Percentiles rank a stretch among this genome's conserved stretches.
Conservation (phyloP, 768 basidiomycete species). For the Pleurotus sapidus region DNA sequence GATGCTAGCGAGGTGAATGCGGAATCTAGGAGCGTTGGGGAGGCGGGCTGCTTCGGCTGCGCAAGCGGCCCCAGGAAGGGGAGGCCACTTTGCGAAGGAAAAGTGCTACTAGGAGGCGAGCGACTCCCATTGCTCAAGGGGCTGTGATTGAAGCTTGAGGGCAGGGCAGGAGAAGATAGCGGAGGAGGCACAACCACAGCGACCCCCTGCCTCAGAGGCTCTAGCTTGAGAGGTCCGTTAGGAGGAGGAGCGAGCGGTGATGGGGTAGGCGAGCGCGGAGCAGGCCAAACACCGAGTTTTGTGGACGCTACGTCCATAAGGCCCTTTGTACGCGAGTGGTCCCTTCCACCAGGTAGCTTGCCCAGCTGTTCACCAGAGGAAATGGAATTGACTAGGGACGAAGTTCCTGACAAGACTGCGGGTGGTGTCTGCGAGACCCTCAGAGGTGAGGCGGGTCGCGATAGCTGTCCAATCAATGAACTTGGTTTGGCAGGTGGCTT, state of each 20-base stretch:
- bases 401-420: neutral
- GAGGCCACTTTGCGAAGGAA: too few relatives aligned
- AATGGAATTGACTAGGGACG: slow-evolving; percentile 8
- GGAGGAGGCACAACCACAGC: slow-evolving; percentile 11
- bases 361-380: slow-evolving; percentile 9
- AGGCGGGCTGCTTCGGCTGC: too few relatives aligned
- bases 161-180: slow-evolving; percentile 11
- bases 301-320: slow-evolving; percentile 54
- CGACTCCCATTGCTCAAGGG: neutral
- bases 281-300: slow-evolving; percentile 38
- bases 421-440: slow-evolving; percentile 18
- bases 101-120: slow-evolving; percentile 7
- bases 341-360: slow-evolving; percentile 31
- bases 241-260: slow-evolving; percentile 35
- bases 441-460: slow-evolving; percentile 22
- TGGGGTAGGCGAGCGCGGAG: slow-evolving; percentile 45
- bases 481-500: slow-evolving; percentile 33
- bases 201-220: slow-evolving; percentile 20
- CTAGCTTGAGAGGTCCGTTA: slow-evolving; percentile 18
- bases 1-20: neutral
- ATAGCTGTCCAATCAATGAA: neutral
- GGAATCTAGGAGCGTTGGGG: neutral
- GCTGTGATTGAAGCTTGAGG: slow-evolving; percentile 8
- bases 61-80: too few relatives aligned
- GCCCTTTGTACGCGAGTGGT: slow-evolving; percentile 56